A percentile compares a stretch with the other conserved stretches of the same genome.
These are phyloP conservation scores for Triangularia setosa DNA, from an alignment of 2,329 filamentous ascomycete genomes.

Conservation along the genomic window DNA sequence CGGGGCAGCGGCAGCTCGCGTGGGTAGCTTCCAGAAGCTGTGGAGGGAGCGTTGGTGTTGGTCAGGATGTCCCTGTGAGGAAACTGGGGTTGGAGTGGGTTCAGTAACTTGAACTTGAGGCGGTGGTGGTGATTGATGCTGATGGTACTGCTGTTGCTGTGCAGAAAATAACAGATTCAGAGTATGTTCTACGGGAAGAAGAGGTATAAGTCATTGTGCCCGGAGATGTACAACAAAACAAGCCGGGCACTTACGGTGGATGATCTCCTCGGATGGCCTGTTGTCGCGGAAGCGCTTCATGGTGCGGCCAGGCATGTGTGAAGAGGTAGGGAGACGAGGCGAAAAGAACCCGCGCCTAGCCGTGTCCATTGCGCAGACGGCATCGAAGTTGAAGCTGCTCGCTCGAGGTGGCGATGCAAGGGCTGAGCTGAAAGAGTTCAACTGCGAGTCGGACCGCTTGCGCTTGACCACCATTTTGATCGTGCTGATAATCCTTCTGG, in stretches of 20 bases:
- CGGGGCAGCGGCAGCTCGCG: slow-evolving; percentile 30
- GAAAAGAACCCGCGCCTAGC: slow-evolving; percentile 31
- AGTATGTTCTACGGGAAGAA: slow-evolving; percentile 46
- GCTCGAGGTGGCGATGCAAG: slow-evolving; percentile 38
- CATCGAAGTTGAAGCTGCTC: slow-evolving; percentile 31
- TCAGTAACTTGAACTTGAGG: slow-evolving; percentile 17
- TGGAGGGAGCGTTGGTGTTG: slow-evolving; percentile 52
- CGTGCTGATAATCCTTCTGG: not conserved
- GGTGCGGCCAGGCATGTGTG: slow-evolving; percentile 54
- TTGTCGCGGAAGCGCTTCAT: slow-evolving; percentile 58
- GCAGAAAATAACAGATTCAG: slow-evolving; percentile 56
- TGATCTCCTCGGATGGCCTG: slow-evolving; percentile 51
- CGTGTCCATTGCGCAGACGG: slow-evolving; percentile 33
- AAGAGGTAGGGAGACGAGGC: slow-evolving; percentile 33
- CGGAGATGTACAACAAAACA: not conserved
- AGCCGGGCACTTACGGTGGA: slow-evolving; percentile 47
- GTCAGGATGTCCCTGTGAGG: slow-evolving; percentile 17
- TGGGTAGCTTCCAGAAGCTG: slow-evolving; percentile 56
- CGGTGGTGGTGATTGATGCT: slow-evolving; percentile 19
- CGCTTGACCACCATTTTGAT: slow-evolving; percentile 54
- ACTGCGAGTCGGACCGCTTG: slow-evolving; percentile 59
- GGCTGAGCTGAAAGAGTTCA: slow-evolving; percentile 44
- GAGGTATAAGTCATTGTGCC: slow-evolving; percentile 20
- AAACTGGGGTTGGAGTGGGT: slow-evolving; percentile 12
- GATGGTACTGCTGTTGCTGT: slow-evolving; percentile 37